A percentile compares a stretch with the other conserved stretches of the same genome.
These are phyloP conservation scores for Lolium perenne DNA, from an alignment of 176 grass and related monocot genomes.

Conservation along the genomic window DNA sequence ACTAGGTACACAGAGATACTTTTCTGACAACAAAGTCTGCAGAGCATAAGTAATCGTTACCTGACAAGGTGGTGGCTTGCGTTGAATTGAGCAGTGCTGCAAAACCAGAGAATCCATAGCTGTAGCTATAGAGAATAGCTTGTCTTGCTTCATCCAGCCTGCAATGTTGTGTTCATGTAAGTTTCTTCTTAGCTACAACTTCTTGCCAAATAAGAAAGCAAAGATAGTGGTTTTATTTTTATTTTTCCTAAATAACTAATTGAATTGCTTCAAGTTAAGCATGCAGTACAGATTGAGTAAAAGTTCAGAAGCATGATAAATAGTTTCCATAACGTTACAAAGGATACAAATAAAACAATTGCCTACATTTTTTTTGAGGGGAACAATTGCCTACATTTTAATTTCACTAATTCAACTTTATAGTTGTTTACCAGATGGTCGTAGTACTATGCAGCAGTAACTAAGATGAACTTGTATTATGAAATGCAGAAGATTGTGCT, in stretches of 20 bases:
- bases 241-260: background rate
- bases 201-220: background rate
- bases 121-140: constrained; percentile 91
- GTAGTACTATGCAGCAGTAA: background rate
- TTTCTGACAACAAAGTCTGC: background rate
- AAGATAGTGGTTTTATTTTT: background rate
- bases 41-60: constrained; percentile 37
- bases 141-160: constrained; percentile 76
- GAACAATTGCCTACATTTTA: background rate
- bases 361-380: background rate
- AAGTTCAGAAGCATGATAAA: background rate
- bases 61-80: constrained; percentile 70
- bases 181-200: constrained; percentile 22
- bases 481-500: background rate
- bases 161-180: constrained; percentile 41
- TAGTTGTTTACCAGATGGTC: background rate
- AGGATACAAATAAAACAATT: background rate
- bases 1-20: constrained; percentile 28
- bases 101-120: constrained; percentile 87
- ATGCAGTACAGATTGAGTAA: background rate
- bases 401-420: background rate
- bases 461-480: background rate
- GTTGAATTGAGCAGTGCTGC: constrained; percentile 85
- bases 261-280: constrained; percentile 14
- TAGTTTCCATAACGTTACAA: background rate